Conservation (phyloP, 257 asterid genomes). For the Ilex asprella region DNA sequence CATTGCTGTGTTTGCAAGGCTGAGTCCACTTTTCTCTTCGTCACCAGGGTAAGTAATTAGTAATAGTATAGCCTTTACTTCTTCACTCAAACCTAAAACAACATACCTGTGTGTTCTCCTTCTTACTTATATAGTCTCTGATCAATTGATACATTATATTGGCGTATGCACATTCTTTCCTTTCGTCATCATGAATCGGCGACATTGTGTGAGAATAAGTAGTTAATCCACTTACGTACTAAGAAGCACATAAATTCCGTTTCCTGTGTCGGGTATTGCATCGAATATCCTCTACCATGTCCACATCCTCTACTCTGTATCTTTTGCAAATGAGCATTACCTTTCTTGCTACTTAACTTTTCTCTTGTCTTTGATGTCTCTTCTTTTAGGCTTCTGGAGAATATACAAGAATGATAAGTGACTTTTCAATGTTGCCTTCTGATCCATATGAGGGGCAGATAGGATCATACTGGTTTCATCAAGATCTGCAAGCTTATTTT, state of each 20-base stretch:
- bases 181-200: no score
- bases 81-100: no score
- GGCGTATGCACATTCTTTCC: no score
- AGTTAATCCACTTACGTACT: no score
- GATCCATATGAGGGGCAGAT: conserved; percentile 69
- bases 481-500: conserved; percentile 78
- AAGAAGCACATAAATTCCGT: no score
- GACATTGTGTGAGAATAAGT: no score
- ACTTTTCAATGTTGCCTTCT: conserved; percentile 60
- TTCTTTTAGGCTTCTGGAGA: conserved; percentile 69
- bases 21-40: conserved; percentile 52
- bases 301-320: no score
- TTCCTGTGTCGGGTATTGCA: no score
- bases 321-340: no score
- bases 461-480: conserved; percentile 85
- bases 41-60: conserved; percentile 59
- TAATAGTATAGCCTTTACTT: no score
- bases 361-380: neutral
- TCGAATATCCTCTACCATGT: no score
- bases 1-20: conserved; percentile 96
- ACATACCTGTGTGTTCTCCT: neutral
- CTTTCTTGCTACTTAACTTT: no score
- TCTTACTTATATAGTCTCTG: neutral
- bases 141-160: neutral
- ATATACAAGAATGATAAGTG: conserved; percentile 61